Percentiles rank a stretch among this genome's conserved stretches.
These are phyloP conservation scores for Pseudomassariella vexata DNA, from an alignment of 2,329 filamentous ascomycete species.

Conservation along the genomic window DNA sequence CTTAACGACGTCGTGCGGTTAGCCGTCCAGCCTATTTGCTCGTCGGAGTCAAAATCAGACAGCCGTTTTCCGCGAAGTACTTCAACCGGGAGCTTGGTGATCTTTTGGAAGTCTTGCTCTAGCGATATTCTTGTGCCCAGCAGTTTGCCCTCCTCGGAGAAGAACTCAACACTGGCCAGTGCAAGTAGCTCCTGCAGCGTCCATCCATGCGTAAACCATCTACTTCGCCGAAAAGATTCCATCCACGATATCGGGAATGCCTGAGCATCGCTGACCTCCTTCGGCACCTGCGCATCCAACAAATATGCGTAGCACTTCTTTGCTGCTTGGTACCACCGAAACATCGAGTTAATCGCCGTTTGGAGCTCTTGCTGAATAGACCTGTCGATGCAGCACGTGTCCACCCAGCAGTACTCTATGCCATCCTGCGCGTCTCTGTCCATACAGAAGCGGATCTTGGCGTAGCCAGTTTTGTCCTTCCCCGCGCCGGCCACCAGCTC, in stretches of 20 bases:
- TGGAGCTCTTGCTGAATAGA: background rate
- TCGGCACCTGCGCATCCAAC: too few relatives aligned
- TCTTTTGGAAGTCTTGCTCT: background rate
- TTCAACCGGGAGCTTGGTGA: background rate
- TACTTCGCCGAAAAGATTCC: background rate
- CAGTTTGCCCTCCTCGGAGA: background rate
- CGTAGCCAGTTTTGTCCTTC: too few relatives aligned
- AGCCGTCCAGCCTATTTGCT: background rate
- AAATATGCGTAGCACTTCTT: background rate
- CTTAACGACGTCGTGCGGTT: background rate
- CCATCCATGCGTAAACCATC: background rate
- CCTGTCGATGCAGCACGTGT: slow-evolving; percentile 2
- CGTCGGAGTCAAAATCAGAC: background rate
- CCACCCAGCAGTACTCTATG: background rate
- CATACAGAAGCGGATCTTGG: too few relatives aligned
- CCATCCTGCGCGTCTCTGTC: too few relatives aligned
- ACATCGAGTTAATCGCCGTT: slow-evolving; percentile 2
- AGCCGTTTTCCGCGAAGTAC: background rate
- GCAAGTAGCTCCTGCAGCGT: slow-evolving; percentile 2
- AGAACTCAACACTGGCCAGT: slow-evolving; percentile 1
- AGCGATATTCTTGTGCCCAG: slow-evolving; percentile 1
- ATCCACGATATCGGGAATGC: too few relatives aligned
- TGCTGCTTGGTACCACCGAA: background rate
- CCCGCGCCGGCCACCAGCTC: too few relatives aligned
- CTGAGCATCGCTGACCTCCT: background rate